Base-by-base conservation (phyloP, 169 alveolate species). In the Besnoitia besnoiti region DNA sequence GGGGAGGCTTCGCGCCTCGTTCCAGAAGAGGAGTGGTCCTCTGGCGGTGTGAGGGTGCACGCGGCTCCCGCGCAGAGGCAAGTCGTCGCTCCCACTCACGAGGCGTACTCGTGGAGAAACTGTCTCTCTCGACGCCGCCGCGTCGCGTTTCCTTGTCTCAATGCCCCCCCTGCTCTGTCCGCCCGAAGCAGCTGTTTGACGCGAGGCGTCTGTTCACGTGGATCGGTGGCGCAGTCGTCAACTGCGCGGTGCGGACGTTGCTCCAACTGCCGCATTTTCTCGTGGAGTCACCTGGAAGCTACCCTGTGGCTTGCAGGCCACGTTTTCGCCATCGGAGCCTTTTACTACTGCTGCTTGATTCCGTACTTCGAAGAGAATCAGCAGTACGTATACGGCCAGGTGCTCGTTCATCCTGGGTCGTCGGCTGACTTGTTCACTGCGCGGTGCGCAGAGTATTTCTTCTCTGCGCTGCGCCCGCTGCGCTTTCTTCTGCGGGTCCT, bases 251-350 rank as follows among this genome's bases (percentile, higher is more conserved):
- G 82, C 82, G 82, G 82, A 7, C 47, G 27, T 7, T 73, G 82
- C 21, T 8, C 16, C n/a, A 73, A 73, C n/a, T 73, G 82, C n/a
- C 39, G 46, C 47, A 37, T 73, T n/a, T 73, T 73, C n/a, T 73
- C 82, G n/a, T 73, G 82, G 82, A 73, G 82, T 73, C 82, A 73
- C 46, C 21, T 73, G 46, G 82, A 73, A 30, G 82, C 82, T 10
- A 73, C 82, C 44, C 27, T 37, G 16, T 73, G 82, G 82, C 82
- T 73, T 35, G 3, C n/a, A 1, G 82, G 47, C 46, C 82, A 73
- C 21, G 46, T 30, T 42, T 16, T 73, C n/a, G n/a, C 44, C 82
- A 37, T 73, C 21, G 82, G 82, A 10, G n/a, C 47, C n/a, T 73
- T 73, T 1, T 73, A 73, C 46, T 73, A 73, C 21, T 73, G 82